A percentile compares a stretch with the other conserved stretches of the same genome.
Conservation (phyloP, 805 yeast genomes). For the Candida oleophila region DNA sequence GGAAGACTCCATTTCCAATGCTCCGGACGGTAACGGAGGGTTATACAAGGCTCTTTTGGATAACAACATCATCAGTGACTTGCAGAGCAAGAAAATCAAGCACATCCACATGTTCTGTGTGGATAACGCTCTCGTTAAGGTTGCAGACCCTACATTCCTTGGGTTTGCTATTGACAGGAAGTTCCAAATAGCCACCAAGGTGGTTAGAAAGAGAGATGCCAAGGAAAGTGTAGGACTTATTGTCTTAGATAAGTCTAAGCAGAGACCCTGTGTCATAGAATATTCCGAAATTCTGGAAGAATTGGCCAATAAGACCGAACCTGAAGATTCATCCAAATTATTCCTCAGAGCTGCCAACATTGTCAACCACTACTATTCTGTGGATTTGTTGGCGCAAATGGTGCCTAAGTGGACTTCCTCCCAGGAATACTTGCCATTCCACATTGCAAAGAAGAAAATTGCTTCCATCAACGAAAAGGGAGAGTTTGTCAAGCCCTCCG, state of each 20-base stretch:
- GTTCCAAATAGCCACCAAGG: constrained; percentile 85
- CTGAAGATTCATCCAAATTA: constrained; percentile 50
- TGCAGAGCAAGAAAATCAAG: constrained; percentile 64
- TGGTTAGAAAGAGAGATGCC: constrained; percentile 88
- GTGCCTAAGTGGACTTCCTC: constrained; percentile 71
- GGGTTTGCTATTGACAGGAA: constrained; percentile 75
- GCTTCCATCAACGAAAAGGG: constrained; percentile 50
- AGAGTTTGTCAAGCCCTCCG: constrained; percentile 55
- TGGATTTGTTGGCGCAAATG: constrained; percentile 59
- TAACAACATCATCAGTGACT: constrained; percentile 66
- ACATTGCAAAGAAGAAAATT: constrained; percentile 90
- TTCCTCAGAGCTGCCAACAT: constrained; percentile 92
- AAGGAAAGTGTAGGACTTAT: constrained; percentile 89
- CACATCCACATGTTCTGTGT: constrained; percentile 97
- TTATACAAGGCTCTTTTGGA: constrained; percentile 77
- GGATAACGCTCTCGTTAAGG: constrained; percentile 86
- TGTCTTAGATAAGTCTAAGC: constrained; percentile 57
- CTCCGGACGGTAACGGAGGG: constrained; percentile 99
- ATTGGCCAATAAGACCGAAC: constrained; percentile 65
- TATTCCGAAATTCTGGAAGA: constrained; percentile 85
- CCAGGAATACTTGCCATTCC: constrained; percentile 78
- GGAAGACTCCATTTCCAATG: constrained; percentile 59
- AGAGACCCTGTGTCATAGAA: constrained; percentile 87
- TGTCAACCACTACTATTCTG: constrained; percentile 93
- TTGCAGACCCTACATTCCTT: constrained; percentile 87